A percentile compares a stretch with the other conserved stretches of the same genome.
Conservation (phyloP, 805 yeast species). For the Tetrapisispora arboricola region DNA sequence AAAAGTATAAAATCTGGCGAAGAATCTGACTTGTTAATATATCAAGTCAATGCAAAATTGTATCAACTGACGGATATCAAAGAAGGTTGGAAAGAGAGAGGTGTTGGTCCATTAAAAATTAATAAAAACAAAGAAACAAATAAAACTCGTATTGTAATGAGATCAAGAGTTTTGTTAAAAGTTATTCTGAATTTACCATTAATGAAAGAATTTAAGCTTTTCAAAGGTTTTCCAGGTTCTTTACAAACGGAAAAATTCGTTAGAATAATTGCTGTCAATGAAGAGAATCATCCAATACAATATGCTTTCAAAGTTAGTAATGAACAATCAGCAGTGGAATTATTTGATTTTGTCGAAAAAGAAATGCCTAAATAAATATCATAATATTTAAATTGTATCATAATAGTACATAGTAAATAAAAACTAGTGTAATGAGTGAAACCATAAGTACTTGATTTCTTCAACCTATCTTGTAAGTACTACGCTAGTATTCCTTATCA, state of each 20-base stretch:
- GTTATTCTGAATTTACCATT: constrained; percentile 74
- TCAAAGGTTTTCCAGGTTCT: constrained; percentile 81
- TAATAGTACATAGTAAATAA: neutral
- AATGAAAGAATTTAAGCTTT: constrained; percentile 47
- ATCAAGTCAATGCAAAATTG: constrained; percentile 64
- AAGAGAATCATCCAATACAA: constrained; percentile 60
- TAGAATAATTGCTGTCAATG: constrained; percentile 59
- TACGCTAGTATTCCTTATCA: too few relatives aligned
- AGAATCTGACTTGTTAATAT: constrained; percentile 66
- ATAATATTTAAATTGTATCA: neutral
- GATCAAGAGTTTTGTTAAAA: constrained; percentile 76
- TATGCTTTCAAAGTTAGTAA: constrained; percentile 69
- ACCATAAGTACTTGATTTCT: too few relatives aligned
- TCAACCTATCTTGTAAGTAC: too few relatives aligned
- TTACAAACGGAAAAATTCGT: constrained; percentile 74
- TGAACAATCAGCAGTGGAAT: constrained; percentile 46
- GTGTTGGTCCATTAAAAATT: constrained; percentile 78
- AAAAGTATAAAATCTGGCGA: constrained; percentile 75
- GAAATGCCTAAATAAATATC: constrained; percentile 2
- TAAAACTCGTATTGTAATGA: constrained; percentile 71
- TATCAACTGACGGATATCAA: constrained; percentile 59
- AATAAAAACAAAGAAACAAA: constrained; percentile 37
- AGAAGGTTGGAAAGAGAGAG: constrained; percentile 93
- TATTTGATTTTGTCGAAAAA: constrained; percentile 34
- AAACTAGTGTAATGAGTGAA: too few relatives aligned